phyloP scores from a whole-genome alignment of 345 rosid genomes.

The Eucalyptus sp. region DNA sequence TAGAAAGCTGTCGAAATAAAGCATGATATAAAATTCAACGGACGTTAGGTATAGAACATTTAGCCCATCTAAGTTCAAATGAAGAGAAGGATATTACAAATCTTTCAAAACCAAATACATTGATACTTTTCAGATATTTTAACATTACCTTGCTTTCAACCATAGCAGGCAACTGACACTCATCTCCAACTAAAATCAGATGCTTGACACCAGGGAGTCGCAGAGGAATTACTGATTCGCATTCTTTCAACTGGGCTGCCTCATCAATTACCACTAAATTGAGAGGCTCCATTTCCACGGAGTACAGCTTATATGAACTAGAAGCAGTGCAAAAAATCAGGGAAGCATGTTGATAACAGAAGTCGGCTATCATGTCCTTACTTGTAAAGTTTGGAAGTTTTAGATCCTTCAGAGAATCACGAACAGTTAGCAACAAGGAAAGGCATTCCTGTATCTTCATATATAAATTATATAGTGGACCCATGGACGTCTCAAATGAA shows the following conservation, averaged over 20 bases:
- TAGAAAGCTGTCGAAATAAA: conserved; percentile 12
- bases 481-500: too few relatives aligned
- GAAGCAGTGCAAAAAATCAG: conserved; percentile 23
- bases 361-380: not conserved
- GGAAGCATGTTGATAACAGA: conserved; percentile 22
- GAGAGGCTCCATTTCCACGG: too few relatives aligned
- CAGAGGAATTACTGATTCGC: too few relatives aligned
- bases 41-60: not conserved
- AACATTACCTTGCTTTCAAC: conserved; percentile 29
- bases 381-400: conserved; percentile 7
- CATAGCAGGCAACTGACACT: not conserved
- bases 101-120: not conserved
- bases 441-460: conserved; percentile 7
- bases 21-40: not conserved
- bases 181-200: too few relatives aligned
- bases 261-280: too few relatives aligned
- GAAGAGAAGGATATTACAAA: not conserved
- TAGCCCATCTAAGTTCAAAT: not conserved
- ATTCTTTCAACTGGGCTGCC: too few relatives aligned
- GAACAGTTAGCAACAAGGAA: not conserved
- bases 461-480: too few relatives aligned
- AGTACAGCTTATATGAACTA: too few relatives aligned
- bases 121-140: not conserved
- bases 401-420: not conserved
- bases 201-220: too few relatives aligned